Conservation (phyloP, 1,139 yeast genomes). For the Blastobotrys elegans region DNA sequence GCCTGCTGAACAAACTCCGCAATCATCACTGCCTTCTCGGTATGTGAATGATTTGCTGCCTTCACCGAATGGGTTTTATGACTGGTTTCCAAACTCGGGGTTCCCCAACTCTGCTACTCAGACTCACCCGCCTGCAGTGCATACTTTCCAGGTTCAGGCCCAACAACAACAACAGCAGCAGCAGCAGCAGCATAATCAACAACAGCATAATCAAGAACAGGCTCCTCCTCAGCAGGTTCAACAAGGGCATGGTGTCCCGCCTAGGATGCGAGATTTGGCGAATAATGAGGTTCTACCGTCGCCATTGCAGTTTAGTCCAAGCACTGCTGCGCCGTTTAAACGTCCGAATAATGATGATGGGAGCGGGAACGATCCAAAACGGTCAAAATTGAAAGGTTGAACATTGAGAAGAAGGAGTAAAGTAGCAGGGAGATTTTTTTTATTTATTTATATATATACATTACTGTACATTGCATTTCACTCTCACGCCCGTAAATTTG, state of each 20-base stretch:
- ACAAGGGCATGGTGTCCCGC: background rate
- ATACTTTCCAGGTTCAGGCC: background rate
- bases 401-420: too few species aligned
- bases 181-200: background rate
- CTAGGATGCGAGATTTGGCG: slow-evolving; percentile 1
- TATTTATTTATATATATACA: too few species aligned
- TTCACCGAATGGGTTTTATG: slow-evolving; percentile 40
- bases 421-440: too few species aligned
- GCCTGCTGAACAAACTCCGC: slow-evolving; percentile 37
- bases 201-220: background rate
- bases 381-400: background rate
- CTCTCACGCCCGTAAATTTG: too few species aligned
- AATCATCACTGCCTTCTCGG: slow-evolving; percentile 37
- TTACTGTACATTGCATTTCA: too few species aligned
- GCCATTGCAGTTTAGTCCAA: slow-evolving; percentile 29
- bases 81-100: slow-evolving; percentile 35
- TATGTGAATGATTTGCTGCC: slow-evolving; percentile 39
- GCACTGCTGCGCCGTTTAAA: background rate
- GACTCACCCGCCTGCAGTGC: slow-evolving; percentile 7
- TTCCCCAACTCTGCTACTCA: slow-evolving; percentile 34
- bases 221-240: too few species aligned
- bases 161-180: background rate
- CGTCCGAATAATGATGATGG: background rate
- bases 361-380: background rate
- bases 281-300: slow-evolving; percentile 30